Evolutionary conservation across 495 filamentous ascomycete genomes (phyloP), one percentile per base, ranked within the genome.

Genomic region (Penicillium longicatenatum): DNA sequence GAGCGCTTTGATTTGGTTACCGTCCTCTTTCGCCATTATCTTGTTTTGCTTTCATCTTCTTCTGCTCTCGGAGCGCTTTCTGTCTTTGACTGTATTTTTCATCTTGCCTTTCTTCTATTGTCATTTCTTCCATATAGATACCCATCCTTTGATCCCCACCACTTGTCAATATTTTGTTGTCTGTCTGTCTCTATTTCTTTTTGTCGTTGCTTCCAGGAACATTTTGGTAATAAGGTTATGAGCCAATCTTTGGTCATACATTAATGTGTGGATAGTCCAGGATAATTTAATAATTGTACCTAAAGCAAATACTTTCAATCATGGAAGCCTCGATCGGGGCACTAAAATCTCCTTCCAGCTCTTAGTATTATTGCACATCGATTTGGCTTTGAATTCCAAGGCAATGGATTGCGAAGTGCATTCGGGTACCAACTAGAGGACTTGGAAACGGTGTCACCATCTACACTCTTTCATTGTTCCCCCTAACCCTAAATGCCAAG

Each of bases 51-150:
- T 37, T 37, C 26, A 3, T 14, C 7, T 20, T 29, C 21, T 17
- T 6, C 17, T 52, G 12, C 50, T 52, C 50, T 22, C 19, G 10
- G 50, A 26, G 24, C 12, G 16, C 42, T 43, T 52, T 43, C 52
- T 46, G 37, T 62, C 39, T 37, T 52, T 55, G 31, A 37, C 22
- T 42, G 20, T 46, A 26, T 47, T 24, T 31, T 21, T 49, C 22
- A 4, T 29, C 42, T 63, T 20, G n/a, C n/a, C 43, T 58, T 17
- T 45, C 26, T 24, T 49, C n/a, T 30, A 26, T 58, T 47, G 9
- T 43, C 24, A 30, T 49, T 53, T 46, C 43, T 29, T 47, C 21
- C 37, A 26, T 19, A 52, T 59, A 63, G 61, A 63, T 63, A 63
- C 61, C 61, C 61, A 48, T 51, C 59, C 20, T 29, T 16, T 48